Base-by-base conservation (phyloP, 2,329 filamentous ascomycete species). In the Bipolaris victoriae region DNA sequence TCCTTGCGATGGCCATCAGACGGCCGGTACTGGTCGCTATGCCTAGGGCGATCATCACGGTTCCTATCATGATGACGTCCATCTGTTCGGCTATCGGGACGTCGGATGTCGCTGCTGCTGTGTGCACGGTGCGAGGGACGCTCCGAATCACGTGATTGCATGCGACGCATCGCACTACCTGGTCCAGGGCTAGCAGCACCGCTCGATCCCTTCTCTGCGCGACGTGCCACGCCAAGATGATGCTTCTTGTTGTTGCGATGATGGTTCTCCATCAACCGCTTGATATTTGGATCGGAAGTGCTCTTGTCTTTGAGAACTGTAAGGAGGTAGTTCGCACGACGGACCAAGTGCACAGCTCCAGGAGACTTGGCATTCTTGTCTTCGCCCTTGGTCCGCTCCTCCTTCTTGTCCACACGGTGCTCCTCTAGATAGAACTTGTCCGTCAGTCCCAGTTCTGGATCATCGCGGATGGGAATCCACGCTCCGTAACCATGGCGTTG, bases 401-500 rank as follows among this genome's bases (percentile, higher is more conserved):
- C 93, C 75, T 98, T 98, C 79, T 96, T 95, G 76, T 96, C 95
- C 16, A 98, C 94, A n/a, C 94, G 90, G 75, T 98, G 93, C 76
- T 99, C 96, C 74, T 99, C 95, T 1, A 99, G 80, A 79, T 96
- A 99, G 74, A 98, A 91, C 72, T 97, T 98, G 68, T 97, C 92
- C 1, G 82, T 80, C 80, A 99, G 88, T 7, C 88, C 90, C 20
- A 99, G 85, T 31, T 97, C 92, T 1, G 86, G 80, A 71, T 99
- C 95, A 67, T 99, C 95, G 6, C 95, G 89, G 68, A 99, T 98
- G 66, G 93, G 90, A 1, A 89, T 86, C 95, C 95, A 99, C 2
- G 94, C 93, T 55, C 96, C 96, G 71, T 97, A 98, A 2, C 95
- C 95, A 72, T 99, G 94, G 54, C 90, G 88, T 65, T 92, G 88